Percentiles rank a stretch among this genome's conserved stretches.
These are phyloP conservation scores for Lactarius indigo DNA, from an alignment of 768 basidiomycete species.

Conservation along the genomic window DNA sequence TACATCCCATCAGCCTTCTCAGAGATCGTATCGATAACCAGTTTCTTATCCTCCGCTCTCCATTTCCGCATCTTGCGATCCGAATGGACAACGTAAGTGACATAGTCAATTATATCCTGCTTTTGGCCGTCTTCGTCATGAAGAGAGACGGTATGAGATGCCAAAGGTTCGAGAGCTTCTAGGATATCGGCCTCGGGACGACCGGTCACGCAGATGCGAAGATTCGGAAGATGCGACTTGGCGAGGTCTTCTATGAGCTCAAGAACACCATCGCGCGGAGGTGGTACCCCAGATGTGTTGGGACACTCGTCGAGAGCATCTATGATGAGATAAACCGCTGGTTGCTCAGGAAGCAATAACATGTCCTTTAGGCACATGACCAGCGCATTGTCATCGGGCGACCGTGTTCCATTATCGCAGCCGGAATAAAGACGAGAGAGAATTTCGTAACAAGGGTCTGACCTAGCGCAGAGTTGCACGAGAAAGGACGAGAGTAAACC, in stretches of 20 bases:
- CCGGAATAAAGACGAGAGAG: neutral
- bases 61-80: neutral
- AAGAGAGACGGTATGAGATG: neutral
- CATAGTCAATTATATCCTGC: neutral
- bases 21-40: neutral
- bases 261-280: neutral
- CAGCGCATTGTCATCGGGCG: neutral
- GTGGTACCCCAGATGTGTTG: neutral
- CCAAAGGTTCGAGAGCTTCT: neutral
- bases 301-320: constrained; percentile 13
- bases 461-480: neutral
- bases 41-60: neutral
- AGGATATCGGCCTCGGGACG: constrained; percentile 3
- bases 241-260: neutral
- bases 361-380: neutral
- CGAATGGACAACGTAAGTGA: neutral
- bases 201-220: neutral
- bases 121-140: neutral
- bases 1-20: constrained; percentile 2
- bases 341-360: neutral
- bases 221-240: neutral
- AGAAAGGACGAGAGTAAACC: neutral
- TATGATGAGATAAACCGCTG: neutral
- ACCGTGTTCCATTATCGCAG: neutral
- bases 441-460: neutral